Conservation (phyloP, 2,329 filamentous ascomycete genomes). For the Metarhizium anisopliae region DNA sequence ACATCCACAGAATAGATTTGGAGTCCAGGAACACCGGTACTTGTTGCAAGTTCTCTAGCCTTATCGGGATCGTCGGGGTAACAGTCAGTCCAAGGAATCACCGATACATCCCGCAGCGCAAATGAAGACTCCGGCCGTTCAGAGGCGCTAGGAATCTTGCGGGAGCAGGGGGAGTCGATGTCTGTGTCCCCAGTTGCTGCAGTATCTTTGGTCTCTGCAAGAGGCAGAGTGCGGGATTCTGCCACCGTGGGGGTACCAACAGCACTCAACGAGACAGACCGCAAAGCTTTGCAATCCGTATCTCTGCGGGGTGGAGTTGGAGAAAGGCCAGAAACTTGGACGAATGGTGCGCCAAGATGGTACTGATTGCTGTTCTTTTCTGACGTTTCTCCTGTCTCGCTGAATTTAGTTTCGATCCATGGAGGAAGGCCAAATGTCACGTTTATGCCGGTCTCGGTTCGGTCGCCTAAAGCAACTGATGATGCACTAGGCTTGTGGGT, state of each 20-base stretch:
- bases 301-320: not conserved
- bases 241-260: not conserved
- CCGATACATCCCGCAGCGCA: not conserved
- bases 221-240: not conserved
- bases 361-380: not conserved
- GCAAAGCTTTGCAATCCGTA: no score
- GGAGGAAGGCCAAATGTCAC: no score
- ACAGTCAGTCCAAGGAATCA: not conserved
- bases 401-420: no score
- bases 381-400: not conserved
- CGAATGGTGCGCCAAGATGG: not conserved
- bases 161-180: not conserved
- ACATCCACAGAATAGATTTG: not conserved
- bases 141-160: not conserved
- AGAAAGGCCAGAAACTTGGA: not conserved
- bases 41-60: not conserved
- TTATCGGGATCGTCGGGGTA: not conserved
- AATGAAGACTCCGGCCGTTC: not conserved
- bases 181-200: not conserved
- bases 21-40: not conserved
- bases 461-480: no score
- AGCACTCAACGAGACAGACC: not conserved
- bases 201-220: not conserved
- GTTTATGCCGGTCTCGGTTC: no score
- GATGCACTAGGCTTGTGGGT: no score